These are phyloP conservation scores for Camellia sinensis DNA, from an alignment of 148 eudicot species.

Conservation along the genomic window DNA sequence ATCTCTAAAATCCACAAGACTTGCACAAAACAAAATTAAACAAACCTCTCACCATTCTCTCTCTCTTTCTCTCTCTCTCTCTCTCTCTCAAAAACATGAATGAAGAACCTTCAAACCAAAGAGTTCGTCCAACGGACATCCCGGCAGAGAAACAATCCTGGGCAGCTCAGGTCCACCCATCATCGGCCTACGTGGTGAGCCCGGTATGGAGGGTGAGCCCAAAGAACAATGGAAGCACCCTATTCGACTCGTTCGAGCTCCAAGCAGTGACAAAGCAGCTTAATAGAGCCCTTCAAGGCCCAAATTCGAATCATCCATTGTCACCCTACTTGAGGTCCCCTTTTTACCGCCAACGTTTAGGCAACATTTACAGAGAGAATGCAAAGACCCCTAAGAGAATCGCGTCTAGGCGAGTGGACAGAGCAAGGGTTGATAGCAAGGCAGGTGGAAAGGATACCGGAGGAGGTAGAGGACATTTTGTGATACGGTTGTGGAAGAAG, in stretches of 20 bases:
- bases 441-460: neutral
- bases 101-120: neutral
- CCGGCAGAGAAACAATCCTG: neutral
- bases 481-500: conserved; percentile 15
- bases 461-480: neutral
- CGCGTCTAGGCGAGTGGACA: neutral
- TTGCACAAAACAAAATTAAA: neutral
- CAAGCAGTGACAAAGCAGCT: conserved; percentile 38
- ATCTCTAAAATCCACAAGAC: neutral
- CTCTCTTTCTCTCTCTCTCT: neutral
- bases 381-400: conserved; percentile 21
- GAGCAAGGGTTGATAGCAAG: neutral
- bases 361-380: conserved; percentile 14
- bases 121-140: neutral
- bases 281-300: conserved; percentile 32
- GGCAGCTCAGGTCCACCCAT: too few species aligned
- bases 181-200: neutral
- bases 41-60: too few species aligned
- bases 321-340: conserved; percentile 34
- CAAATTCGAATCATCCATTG: conserved; percentile 25
- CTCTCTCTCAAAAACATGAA: neutral
- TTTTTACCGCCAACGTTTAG: conserved; percentile 15
- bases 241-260: conserved; percentile 37
- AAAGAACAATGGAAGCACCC: conserved; percentile 25
- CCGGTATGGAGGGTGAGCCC: conserved; percentile 22